phyloP scores from a whole-genome alignment of 345 rosid species.

The Aquilaria yunnanensis region DNA sequence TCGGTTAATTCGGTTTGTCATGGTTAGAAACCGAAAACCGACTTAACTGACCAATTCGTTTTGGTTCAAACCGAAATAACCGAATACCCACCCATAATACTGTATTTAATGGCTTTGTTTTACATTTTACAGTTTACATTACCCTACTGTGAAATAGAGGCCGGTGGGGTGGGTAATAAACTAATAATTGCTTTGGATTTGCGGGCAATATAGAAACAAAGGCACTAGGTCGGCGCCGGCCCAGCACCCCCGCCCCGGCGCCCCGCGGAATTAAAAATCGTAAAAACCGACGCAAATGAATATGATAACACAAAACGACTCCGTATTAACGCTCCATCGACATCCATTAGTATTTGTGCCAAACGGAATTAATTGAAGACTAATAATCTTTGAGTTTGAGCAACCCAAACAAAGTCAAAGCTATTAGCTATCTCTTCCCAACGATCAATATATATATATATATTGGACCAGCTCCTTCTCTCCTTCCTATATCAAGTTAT shows the following conservation, averaged over 20 bases:
- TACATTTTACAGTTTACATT: too few species aligned
- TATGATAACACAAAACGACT: not conserved
- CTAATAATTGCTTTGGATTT: too few species aligned
- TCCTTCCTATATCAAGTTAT: not conserved
- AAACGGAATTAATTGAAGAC: conserved; percentile 4
- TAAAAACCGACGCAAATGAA: conserved; percentile 3
- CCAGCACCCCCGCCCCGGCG: conserved; percentile 35
- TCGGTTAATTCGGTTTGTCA: too few species aligned
- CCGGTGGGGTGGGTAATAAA: too few species aligned
- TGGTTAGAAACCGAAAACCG: too few species aligned
- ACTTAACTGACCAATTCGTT: too few species aligned
- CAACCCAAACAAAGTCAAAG: not conserved
- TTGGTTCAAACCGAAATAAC: too few species aligned
- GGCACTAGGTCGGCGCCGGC: conserved; percentile 67
- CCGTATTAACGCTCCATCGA: not conserved
- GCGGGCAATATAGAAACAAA: too few species aligned
- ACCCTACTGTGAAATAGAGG: too few species aligned
- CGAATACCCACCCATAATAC: too few species aligned
- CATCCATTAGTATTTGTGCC: conserved; percentile 2
- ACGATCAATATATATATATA: not conserved
- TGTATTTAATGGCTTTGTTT: too few species aligned
- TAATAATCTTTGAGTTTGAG: not conserved
- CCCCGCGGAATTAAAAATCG: conserved; percentile 23
- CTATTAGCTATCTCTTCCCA: not conserved
- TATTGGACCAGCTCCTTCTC: not conserved